A percentile compares a stretch with the other conserved stretches of the same genome.
Evolutionary conservation across 345 rosid genomes (phyloP).

Genomic region (Eucalyptus fibrosa): DNA sequence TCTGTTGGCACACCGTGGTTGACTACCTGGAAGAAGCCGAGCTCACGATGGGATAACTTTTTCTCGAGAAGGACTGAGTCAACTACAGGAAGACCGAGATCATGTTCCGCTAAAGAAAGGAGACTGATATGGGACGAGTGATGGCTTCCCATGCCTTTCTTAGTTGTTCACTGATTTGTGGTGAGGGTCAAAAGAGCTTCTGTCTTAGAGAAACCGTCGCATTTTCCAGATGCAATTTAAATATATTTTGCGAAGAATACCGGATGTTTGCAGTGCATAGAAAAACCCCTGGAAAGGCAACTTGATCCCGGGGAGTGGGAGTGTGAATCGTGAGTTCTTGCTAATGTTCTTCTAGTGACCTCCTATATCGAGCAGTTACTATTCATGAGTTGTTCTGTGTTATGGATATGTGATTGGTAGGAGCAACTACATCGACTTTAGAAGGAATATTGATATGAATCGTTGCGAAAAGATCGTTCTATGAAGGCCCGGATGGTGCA

Average conservation of each 20-base stretch:
- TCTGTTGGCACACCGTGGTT: background rate
- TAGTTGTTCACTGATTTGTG: background rate
- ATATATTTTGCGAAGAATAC: constrained; percentile 78
- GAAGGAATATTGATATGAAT: constrained; percentile 30
- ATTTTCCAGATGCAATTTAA: constrained; percentile 60
- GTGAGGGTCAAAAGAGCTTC: background rate
- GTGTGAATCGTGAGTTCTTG: constrained; percentile 69
- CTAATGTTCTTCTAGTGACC: background rate
- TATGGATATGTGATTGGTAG: constrained; percentile 5
- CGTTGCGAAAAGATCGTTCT: too few relatives aligned
- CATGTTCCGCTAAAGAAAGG: constrained; percentile 82
- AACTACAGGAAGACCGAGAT: constrained; percentile 45
- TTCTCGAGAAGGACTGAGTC: constrained; percentile 31
- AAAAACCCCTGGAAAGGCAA: constrained; percentile 60
- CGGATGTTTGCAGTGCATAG: constrained; percentile 58
- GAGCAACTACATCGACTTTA: constrained; percentile 74
- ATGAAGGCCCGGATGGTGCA: too few relatives aligned
- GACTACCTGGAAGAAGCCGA: constrained; percentile 31
- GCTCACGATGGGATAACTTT: constrained; percentile 52
- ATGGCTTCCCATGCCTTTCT: background rate
- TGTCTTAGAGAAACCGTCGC: background rate
- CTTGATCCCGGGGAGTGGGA: constrained; percentile 96
- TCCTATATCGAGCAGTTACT: too few relatives aligned
- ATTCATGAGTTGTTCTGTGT: too few relatives aligned
- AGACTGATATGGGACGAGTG: constrained; percentile 77